Evolutionary conservation across 2,329 filamentous ascomycete genomes (phyloP).

Genomic region (Elsinoe australis): DNA sequence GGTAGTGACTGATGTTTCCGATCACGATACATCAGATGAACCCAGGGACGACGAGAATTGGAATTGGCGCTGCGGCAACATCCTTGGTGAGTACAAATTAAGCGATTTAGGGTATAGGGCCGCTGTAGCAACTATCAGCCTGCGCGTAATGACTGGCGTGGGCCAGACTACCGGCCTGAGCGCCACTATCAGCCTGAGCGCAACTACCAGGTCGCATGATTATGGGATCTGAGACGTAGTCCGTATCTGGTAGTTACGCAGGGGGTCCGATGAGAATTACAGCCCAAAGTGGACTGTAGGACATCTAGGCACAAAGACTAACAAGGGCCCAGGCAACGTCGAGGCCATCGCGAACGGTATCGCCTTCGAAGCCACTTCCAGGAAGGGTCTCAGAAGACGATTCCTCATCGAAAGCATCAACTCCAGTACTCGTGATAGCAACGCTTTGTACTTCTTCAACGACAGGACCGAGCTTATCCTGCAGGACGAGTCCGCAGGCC

Average conservation of each 20-base stretch:
- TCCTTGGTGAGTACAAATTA: conserved; percentile 28
- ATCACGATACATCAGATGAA: conserved; percentile 23
- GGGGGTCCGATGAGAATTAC: background rate
- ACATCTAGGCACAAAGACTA: no score
- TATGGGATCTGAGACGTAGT: background rate
- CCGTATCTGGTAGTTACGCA: background rate
- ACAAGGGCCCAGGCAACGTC: conserved; percentile 52
- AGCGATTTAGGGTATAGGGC: no score
- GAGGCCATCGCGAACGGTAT: conserved; percentile 65
- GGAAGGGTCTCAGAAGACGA: conserved; percentile 50
- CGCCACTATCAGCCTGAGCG: no score
- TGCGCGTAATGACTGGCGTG: no score
- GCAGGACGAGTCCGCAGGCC: conserved; percentile 19
- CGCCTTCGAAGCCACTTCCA: conserved; percentile 57
- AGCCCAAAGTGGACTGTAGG: no score
- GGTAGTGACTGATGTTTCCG: conserved; percentile 50
- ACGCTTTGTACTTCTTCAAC: conserved; percentile 19
- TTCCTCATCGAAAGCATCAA: conserved; percentile 56
- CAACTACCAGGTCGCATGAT: no score
- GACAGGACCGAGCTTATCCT: conserved; percentile 27
- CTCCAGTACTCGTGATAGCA: conserved; percentile 21
- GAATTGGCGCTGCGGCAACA: conserved; percentile 24
- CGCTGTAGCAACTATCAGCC: no score
- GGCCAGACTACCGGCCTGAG: no score
- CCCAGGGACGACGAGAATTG: conserved; percentile 32